Conservation (phyloP, 1,284 basidiomycete genomes). For the Dichomitus squalens region DNA sequence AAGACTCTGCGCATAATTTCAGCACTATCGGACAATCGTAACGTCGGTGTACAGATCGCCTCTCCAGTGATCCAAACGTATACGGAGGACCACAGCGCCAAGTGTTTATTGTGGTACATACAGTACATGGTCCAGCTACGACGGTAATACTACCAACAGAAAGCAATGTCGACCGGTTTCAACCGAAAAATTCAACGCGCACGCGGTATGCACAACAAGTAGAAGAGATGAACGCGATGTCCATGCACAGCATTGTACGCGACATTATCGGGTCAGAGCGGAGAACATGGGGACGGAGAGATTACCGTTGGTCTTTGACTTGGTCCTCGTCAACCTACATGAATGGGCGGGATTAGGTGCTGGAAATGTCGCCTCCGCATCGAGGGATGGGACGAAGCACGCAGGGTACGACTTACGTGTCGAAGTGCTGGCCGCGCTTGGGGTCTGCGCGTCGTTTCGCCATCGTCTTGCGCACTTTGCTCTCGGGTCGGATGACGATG, state of each 20-base stretch:
- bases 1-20: too few relatives aligned
- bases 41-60: too few relatives aligned
- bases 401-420: conserved; percentile 43
- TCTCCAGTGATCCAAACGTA: too few relatives aligned
- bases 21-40: too few relatives aligned
- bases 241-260: background rate
- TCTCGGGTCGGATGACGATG: conserved; percentile 88
- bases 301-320: conserved; percentile 17
- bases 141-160: too few relatives aligned
- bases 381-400: background rate
- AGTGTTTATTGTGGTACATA: too few relatives aligned
- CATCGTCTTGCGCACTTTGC: conserved; percentile 82
- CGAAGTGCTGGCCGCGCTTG: conserved; percentile 82
- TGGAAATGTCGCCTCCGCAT: background rate
- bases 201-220: background rate
- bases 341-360: background rate
- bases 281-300: conserved; percentile 28
- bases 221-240: too few relatives aligned
- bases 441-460: conserved; percentile 85
- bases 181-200: background rate
- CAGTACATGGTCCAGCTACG: too few relatives aligned
- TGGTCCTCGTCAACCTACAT: conserved; percentile 19
- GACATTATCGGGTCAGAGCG: conserved; percentile 23
- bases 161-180: too few relatives aligned
- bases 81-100: too few relatives aligned